Percentiles rank a stretch among this genome's conserved stretches.
phyloP scores from a whole-genome alignment of 768 basidiomycete genomes.

The Tricholoma terreum region DNA sequence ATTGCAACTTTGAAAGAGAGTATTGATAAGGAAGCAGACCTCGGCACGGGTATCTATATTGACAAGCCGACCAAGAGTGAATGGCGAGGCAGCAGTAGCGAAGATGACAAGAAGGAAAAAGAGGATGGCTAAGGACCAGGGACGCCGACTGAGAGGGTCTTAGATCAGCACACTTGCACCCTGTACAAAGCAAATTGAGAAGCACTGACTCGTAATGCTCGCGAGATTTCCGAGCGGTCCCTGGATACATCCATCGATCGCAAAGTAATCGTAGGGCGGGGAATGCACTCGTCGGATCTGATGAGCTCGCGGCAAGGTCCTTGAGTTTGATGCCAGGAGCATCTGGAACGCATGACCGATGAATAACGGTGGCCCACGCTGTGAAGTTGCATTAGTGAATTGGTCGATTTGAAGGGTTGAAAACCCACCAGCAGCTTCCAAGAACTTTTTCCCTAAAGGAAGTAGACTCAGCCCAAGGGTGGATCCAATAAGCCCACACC shows the following conservation, averaged over 20 bases:
- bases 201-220: conserved; percentile 36
- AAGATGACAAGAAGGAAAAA: conserved; percentile 34
- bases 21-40: not conserved
- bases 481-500: conserved; percentile 32
- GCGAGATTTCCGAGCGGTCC: conserved; percentile 29
- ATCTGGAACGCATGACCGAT: conserved; percentile 31
- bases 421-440: conserved; percentile 38
- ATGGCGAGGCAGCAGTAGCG: conserved; percentile 27
- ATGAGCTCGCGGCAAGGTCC: conserved; percentile 33
- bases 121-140: conserved; percentile 36
- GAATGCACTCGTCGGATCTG: conserved; percentile 27
- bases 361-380: conserved; percentile 46
- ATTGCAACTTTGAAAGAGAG: not conserved
- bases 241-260: conserved; percentile 31
- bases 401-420: not conserved
- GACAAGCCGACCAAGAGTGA: conserved; percentile 36
- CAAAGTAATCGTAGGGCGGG: conserved; percentile 33
- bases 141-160: conserved; percentile 25
- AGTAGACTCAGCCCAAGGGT: conserved; percentile 30
- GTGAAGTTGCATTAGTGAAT: not conserved
- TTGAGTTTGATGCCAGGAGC: conserved; percentile 32
- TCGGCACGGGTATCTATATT: conserved; percentile 24
- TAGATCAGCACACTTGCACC: conserved; percentile 1
- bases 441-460: conserved; percentile 24
- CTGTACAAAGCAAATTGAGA: not conserved